Percentiles rank a stretch among this genome's conserved stretches.
phyloP scores from a whole-genome alignment of 2,329 filamentous ascomycete genomes.

The Sarocladium brachiariae region DNA sequence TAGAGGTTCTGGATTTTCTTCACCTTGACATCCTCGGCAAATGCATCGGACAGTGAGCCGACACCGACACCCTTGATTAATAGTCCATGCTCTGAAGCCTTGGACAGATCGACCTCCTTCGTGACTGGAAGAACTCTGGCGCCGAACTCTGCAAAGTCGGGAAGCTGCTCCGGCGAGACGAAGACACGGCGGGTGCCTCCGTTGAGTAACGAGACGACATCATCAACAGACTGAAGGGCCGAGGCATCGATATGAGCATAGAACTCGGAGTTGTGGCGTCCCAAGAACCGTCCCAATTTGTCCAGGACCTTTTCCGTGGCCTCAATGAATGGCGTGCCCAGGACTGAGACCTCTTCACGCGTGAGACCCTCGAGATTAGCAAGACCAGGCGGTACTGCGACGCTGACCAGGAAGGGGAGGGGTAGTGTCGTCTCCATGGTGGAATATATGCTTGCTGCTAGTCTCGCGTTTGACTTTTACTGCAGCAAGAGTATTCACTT shows the following conservation, averaged over 20 bases:
- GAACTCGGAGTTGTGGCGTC: constrained; percentile 42
- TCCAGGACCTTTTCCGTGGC: constrained; percentile 42
- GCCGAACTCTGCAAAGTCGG: constrained; percentile 48
- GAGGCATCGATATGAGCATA: constrained; percentile 73
- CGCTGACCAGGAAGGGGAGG: constrained; percentile 55
- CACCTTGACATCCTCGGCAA: constrained; percentile 37
- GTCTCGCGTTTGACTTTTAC: too few relatives aligned
- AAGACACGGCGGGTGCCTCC: constrained; percentile 81
- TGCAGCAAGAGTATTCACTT: too few relatives aligned
- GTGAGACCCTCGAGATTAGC: constrained; percentile 45
- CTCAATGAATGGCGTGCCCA: constrained; percentile 53
- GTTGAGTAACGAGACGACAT: constrained; percentile 76
- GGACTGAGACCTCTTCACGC: constrained; percentile 49
- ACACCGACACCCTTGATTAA: constrained; percentile 37
- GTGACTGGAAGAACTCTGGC: constrained; percentile 49
- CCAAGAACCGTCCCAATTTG: constrained; percentile 40
- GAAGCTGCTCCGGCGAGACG: constrained; percentile 63
- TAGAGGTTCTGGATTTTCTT: constrained; percentile 42
- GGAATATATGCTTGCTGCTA: not conserved
- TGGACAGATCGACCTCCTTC: constrained; percentile 37
- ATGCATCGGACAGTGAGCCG: constrained; percentile 20
- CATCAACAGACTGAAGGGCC: constrained; percentile 58
- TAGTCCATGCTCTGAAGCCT: constrained; percentile 41
- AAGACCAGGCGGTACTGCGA: constrained; percentile 44
- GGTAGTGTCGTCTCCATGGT: constrained; percentile 58